Base-by-base conservation (phyloP, 2,329 filamentous ascomycete genomes). In the Aspergillus sojae region DNA sequence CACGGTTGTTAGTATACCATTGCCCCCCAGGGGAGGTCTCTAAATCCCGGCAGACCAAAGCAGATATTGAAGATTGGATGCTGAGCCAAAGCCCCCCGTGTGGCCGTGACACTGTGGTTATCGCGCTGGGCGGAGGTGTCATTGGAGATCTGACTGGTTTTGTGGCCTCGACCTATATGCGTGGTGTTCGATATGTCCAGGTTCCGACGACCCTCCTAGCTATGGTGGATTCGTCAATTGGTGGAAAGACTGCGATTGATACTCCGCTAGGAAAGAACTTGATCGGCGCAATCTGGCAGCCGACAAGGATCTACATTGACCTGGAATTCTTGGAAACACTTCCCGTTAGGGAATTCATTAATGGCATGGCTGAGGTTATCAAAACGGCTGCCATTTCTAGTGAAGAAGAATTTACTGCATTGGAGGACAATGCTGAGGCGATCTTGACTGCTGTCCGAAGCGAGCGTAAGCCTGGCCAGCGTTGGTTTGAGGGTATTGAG, bases 141-240 rank as follows among this genome's bases (percentile, higher is more conserved):
- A 97, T 99, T 79, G 95, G 95, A 36, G 95, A 99, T 79, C 91
- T 99, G 91, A 94, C 97, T 67, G 95, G 95, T 58, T 99, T 96
- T 77, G 93, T 98, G 58, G 95, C 95, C 26, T 93, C 95, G 45
- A 99, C 95, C 43, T 99, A 98, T 81, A 99, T 99, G 95, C 90
- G 95, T 70, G 95, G 95, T 61, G 90, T 99, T 66, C 92, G 92
- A 70, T 97, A 97, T 76, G 93, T 97, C 48, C 95, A 99, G 80
- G 94, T 99, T 54, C 95, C 95, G 1, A 99, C 95, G 11, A 97
- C 94, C 0, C 84, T 99, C 62, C 85, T 99, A 59, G 89, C 95
- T 67, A 99, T 99, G 95, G 95, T 99, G 48, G 95, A 99, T 80
- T 98, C 94, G 53, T 97, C 93, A 43, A 98, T 99, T 75, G 95